A percentile compares a stretch with the other conserved stretches of the same genome.
Conservation (phyloP, 2,329 filamentous ascomycete genomes). For the Fusarium mundagurra region DNA sequence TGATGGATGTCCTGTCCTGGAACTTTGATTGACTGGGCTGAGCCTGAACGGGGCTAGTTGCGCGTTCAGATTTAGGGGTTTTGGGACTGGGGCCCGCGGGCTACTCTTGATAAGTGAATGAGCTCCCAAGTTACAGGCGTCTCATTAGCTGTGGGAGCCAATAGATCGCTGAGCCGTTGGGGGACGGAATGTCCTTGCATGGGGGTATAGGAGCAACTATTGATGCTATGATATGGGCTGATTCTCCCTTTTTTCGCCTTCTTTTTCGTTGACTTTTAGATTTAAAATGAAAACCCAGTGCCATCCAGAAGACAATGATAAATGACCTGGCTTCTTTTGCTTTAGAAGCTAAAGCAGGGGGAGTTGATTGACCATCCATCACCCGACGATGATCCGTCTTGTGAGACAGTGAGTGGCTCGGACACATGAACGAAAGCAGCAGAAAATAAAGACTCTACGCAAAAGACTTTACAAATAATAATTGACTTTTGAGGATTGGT, state of each 20-base stretch:
- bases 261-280: background rate
- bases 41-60: constrained; percentile 43
- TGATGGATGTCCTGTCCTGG: constrained; percentile 33
- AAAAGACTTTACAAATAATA: background rate
- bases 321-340: constrained; percentile 14
- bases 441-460: too few relatives aligned
- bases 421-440: background rate
- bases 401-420: background rate
- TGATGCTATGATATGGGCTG: background rate
- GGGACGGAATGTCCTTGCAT: constrained; percentile 6
- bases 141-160: constrained; percentile 28
- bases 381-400: constrained; percentile 26
- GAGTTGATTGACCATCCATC: constrained; percentile 8
- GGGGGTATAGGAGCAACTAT: background rate
- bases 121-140: background rate
- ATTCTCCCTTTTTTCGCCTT: background rate
- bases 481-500: background rate
- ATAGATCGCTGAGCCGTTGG: constrained; percentile 14
- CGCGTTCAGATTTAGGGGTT: constrained; percentile 45
- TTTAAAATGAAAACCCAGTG: background rate
- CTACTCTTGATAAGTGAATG: background rate
- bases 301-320: constrained; percentile 1
- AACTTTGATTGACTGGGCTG: constrained; percentile 40
- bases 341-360: constrained; percentile 18
- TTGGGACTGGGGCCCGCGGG: constrained; percentile 28